A percentile compares a stretch with the other conserved stretches of the same genome.
These are phyloP conservation scores for Acer negundo DNA, from an alignment of 345 rosid species.

Conservation along the genomic window DNA sequence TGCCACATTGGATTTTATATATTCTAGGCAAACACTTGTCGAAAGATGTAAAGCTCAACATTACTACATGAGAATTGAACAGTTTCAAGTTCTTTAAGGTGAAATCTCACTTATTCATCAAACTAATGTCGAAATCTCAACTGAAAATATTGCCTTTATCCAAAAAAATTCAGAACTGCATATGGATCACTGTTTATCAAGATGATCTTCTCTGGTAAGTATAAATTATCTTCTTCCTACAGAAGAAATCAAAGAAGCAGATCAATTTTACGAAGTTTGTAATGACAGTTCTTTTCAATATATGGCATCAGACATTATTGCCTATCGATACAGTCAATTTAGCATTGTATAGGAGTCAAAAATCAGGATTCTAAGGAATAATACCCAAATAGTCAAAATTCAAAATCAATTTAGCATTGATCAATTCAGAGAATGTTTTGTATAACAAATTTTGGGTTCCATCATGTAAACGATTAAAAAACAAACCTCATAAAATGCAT, in stretches of 20 bases:
- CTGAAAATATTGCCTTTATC: not conserved
- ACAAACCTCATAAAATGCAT: conserved; percentile 9
- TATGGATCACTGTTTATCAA: not conserved
- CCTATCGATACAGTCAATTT: not conserved
- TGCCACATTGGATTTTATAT: not conserved
- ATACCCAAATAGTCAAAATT: not conserved
- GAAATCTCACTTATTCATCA: conserved; percentile 7
- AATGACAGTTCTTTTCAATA: not conserved
- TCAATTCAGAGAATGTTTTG: not conserved
- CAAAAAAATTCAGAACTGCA: not conserved
- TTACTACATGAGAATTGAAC: not conserved
- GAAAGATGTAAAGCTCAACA: not conserved
- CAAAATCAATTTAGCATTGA: too few relatives aligned
- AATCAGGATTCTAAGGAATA: not conserved
- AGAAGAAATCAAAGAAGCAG: not conserved
- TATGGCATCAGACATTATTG: not conserved
- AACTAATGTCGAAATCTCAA: conserved; percentile 3
- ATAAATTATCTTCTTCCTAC: conserved; percentile 5
- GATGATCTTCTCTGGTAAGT: not conserved
- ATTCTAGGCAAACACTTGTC: not conserved
- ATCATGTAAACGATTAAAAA: not conserved
- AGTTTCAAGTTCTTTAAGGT: not conserved
- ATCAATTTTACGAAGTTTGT: not conserved
- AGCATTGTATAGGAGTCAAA: not conserved
- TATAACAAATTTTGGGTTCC: not conserved